phyloP scores from a whole-genome alignment of 352 stramenopile genomes.

The Saprolegnia parasitica region DNA sequence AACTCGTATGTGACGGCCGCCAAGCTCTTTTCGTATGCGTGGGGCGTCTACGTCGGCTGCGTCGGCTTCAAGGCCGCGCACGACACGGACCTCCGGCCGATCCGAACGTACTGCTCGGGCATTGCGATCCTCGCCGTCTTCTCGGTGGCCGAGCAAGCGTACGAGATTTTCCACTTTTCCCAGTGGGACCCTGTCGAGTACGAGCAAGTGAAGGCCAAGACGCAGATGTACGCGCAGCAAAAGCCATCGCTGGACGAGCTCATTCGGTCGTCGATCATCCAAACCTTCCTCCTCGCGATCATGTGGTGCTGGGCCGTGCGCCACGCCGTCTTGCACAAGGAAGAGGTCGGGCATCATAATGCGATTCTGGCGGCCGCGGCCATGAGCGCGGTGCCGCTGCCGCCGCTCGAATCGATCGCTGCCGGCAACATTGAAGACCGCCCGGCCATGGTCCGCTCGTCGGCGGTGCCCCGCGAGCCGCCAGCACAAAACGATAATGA shows the following conservation, averaged over 20 bases:
- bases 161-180: slow-evolving; percentile 76
- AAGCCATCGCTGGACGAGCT: slow-evolving; percentile 78
- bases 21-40: slow-evolving; percentile 72
- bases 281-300: slow-evolving; percentile 74
- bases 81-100: slow-evolving; percentile 79
- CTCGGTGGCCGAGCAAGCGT: slow-evolving; percentile 73
- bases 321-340: slow-evolving; percentile 70
- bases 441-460: not conserved
- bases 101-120: slow-evolving; percentile 77
- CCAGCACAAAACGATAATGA: not conserved
- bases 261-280: slow-evolving; percentile 79
- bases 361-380: slow-evolving; percentile 69
- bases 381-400: slow-evolving; percentile 76
- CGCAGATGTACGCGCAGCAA: slow-evolving; percentile 63
- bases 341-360: slow-evolving; percentile 76
- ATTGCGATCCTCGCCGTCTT: slow-evolving; percentile 74
- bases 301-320: slow-evolving; percentile 81
- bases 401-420: slow-evolving; percentile 36
- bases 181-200: slow-evolving; percentile 62
- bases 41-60: slow-evolving; percentile 80
- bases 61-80: slow-evolving; percentile 84
- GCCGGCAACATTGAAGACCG: slow-evolving; percentile 1
- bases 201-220: slow-evolving; percentile 35
- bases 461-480: not conserved
- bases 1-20: slow-evolving; percentile 59